Conservation (phyloP, 805 yeast species). For the Citeromyces matritensis region DNA sequence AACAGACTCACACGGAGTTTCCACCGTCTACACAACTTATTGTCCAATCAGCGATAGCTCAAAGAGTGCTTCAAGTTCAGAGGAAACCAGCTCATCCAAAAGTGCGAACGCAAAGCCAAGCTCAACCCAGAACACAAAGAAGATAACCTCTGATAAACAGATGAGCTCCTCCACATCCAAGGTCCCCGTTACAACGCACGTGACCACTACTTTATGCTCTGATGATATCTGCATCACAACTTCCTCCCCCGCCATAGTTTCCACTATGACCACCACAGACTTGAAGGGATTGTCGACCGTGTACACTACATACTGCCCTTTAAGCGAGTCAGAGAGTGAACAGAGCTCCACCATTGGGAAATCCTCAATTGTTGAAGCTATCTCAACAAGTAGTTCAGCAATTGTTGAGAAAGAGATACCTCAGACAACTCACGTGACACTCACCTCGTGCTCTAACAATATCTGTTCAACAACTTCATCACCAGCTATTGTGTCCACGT, state of each 20-base stretch:
- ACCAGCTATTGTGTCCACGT: slow-evolving; percentile 7
- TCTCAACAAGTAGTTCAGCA: background rate
- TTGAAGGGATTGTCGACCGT: slow-evolving; percentile 7
- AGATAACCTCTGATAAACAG: too few species aligned
- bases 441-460: slow-evolving; percentile 12
- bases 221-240: background rate
- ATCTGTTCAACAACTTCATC: slow-evolving; percentile 8
- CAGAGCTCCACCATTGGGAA: background rate
- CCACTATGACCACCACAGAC: slow-evolving; percentile 3
- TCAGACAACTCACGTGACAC: slow-evolving; percentile 8
- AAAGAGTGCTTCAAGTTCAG: background rate
- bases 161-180: too few species aligned
- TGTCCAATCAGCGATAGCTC: background rate
- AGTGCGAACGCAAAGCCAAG: background rate
- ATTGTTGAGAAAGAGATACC: background rate
- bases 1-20: background rate
- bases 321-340: background rate
- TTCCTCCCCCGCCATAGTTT: background rate
- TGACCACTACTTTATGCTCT: background rate
- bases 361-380: background rate
- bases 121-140: too few species aligned
- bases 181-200: background rate
- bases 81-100: background rate
- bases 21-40: background rate
- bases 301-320: background rate